phyloP scores from a whole-genome alignment of 2,329 filamentous ascomycete species.

The Byssochlamys sp. region DNA sequence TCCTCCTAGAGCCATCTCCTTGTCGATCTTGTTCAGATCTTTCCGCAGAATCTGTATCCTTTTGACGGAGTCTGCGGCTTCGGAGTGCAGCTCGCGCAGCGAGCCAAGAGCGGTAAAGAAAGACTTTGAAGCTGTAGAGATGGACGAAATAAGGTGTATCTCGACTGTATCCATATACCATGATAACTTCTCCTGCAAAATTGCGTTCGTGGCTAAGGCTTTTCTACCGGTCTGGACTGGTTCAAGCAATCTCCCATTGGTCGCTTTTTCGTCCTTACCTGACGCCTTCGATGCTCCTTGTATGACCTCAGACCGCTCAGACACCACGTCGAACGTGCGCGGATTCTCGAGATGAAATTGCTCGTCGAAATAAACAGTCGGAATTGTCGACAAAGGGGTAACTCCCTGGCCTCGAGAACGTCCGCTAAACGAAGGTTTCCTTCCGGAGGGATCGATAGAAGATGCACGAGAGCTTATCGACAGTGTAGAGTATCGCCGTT shows the following conservation, averaged over 20 bases:
- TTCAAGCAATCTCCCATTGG: slow-evolving; percentile 50
- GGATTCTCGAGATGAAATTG: slow-evolving; percentile 94
- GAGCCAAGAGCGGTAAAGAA: slow-evolving; percentile 93
- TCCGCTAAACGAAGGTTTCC: slow-evolving; percentile 44
- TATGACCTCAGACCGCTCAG: slow-evolving; percentile 94
- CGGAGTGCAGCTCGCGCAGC: slow-evolving; percentile 77
- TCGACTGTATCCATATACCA: slow-evolving; percentile 99
- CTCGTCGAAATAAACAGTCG: slow-evolving; percentile 85
- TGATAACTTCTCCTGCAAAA: slow-evolving; percentile 91
- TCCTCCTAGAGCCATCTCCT: slow-evolving; percentile 76
- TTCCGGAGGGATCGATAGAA: slow-evolving; percentile 40
- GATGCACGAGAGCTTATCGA: slow-evolving; percentile 36
- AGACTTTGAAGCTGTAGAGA: slow-evolving; percentile 86
- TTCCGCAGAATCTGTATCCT: slow-evolving; percentile 71
- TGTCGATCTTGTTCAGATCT: slow-evolving; percentile 71
- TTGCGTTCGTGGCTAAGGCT: slow-evolving; percentile 87
- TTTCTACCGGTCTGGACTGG: slow-evolving; percentile 57
- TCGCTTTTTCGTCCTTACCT: slow-evolving; percentile 44
- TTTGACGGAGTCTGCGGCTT: slow-evolving; percentile 81
- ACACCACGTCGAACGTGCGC: slow-evolving; percentile 90
- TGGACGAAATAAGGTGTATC: slow-evolving; percentile 90
- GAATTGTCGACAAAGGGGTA: slow-evolving; percentile 84
- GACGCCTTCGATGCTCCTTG: slow-evolving; percentile 49
- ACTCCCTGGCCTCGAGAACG: slow-evolving; percentile 57
- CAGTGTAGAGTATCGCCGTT: slow-evolving; percentile 31